Evolutionary conservation across 208 protist genomes (phyloP), one percentile per base, ranked within the genome.

Genomic region (Trypanosoma caninum): DNA sequence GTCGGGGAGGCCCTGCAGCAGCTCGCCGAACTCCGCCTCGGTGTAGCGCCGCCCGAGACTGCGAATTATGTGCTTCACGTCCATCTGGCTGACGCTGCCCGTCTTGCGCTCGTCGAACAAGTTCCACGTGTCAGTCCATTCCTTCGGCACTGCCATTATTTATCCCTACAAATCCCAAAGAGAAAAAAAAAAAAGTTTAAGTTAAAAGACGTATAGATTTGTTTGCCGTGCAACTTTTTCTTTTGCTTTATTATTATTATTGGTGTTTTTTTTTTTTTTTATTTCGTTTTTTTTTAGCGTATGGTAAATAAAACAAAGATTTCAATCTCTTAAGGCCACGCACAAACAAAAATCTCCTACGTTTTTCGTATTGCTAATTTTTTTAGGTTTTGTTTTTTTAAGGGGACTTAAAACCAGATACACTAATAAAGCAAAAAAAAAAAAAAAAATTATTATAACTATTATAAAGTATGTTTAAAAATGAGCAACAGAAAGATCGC

Each of bases 41-140:
- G 89, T 94, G 81, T 94, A 86, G 31, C 86, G 82, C 40, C 87
- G 83, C 20, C 89, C 89, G 3, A 95, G 74, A 57, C 82, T 89
- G 70, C 89, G 85, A 38, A 95, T 52, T 38, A 95, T 93, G 71
- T 95, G 89, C 64, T 92, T 93, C 30, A 91, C 69, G 69, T 95
- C 89, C 1, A 63, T 74, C 55, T 89, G 75, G 31, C 78, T 77
- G 45, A 93, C 82, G 33, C 40, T 59, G 4, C 85, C 84, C 10
- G 76, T 84, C 33, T 88, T 68, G 37, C 77, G 85, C 38, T 93
- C 84, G 46, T 95, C 89, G 47, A 95, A 95, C 35, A 95, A 74
- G 63, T 93, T 88, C 87, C 86, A 95, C 22, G 87, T 95, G 37
- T 86, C 80, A 13, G 60, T 74, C 89, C 89, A 95, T 56, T 95